A percentile compares a stretch with the other conserved stretches of the same genome.
These are phyloP conservation scores for Tuber aestivum DNA, from an alignment of 495 filamentous ascomycete species.

Conservation along the genomic window DNA sequence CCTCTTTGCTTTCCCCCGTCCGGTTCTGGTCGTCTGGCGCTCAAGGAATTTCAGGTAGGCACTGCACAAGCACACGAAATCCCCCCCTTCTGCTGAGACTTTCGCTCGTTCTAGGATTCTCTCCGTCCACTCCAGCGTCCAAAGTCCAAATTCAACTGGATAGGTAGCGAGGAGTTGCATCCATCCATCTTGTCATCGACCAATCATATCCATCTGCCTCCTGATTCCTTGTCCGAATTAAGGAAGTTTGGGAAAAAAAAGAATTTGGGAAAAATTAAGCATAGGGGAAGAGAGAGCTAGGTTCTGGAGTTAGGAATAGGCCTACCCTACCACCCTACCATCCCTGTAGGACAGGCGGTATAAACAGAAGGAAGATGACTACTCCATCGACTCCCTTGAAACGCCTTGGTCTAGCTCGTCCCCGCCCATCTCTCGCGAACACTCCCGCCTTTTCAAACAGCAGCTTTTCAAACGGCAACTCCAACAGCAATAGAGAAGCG, in stretches of 20 bases:
- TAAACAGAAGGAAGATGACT: not conserved
- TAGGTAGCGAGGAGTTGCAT: not conserved
- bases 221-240: conserved; percentile 1
- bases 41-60: not conserved
- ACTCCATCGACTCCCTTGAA: not conserved
- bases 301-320: not conserved
- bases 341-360: not conserved
- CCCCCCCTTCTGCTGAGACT: not conserved
- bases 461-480: not conserved
- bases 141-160: not conserved
- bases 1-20: not conserved
- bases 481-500: conserved; percentile 2
- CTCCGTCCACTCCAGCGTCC: not conserved
- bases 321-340: not conserved
- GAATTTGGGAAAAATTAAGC: not conserved
- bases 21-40: not conserved
- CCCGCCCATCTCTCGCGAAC: not conserved
- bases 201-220: not conserved
- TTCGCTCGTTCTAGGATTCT: not conserved
- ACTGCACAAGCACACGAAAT: not conserved
- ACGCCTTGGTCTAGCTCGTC: conserved; percentile 4
- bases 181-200: not conserved
- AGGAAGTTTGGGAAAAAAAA: not conserved
- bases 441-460: not conserved
- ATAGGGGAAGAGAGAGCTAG: not conserved